Evolutionary conservation across 148 eudicot genomes (phyloP).

Genomic region (Heliamphora exappendiculata): DNA sequence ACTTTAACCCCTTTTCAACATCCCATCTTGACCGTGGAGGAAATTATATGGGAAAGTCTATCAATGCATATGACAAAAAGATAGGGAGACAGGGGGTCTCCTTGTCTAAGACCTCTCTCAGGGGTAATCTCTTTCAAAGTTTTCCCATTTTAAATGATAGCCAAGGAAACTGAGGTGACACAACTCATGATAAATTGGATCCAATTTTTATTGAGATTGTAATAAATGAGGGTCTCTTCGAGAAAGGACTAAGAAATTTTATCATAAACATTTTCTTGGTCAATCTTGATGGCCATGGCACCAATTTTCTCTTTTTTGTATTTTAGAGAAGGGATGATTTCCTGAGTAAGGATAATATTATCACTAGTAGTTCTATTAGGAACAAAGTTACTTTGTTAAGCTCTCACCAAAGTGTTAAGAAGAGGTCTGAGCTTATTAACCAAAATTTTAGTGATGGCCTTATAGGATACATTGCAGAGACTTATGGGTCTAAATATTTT

Average conservation of each 20-base stretch:
- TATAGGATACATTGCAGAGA: neutral
- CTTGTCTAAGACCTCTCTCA: neutral
- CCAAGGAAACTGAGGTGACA: neutral
- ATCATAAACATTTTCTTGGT: neutral
- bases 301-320: neutral
- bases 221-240: neutral
- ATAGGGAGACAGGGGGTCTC: slow-evolving; percentile 5
- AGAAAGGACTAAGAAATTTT: neutral
- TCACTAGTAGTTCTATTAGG: neutral
- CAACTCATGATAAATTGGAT: neutral
- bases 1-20: neutral
- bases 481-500: neutral
- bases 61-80: slow-evolving; percentile 6
- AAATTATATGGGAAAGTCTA: neutral
- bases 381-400: neutral
- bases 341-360: neutral
- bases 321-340: neutral
- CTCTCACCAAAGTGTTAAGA: neutral
- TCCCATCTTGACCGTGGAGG: fast-evolving
- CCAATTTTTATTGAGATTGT: neutral
- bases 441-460: neutral
- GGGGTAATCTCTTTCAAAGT: neutral
- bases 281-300: neutral
- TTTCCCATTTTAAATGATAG: neutral
- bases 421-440: neutral